Conservation (phyloP, 2,329 filamentous ascomycete genomes). For the Gliomastix tumulicola region DNA sequence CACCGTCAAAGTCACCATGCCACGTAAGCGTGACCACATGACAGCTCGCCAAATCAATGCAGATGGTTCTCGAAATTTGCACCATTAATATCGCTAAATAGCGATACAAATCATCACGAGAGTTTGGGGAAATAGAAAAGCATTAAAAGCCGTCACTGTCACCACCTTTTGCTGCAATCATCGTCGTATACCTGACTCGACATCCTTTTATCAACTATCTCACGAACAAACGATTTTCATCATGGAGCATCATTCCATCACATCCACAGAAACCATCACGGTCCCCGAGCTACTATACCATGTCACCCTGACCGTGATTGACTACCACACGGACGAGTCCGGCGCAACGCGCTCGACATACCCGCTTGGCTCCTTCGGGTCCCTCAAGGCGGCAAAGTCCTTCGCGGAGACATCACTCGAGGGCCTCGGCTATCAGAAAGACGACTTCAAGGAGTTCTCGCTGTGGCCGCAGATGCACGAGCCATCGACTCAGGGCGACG, state of each 20-base stretch:
- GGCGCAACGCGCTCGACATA: constrained; percentile 19
- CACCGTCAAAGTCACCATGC: not conserved
- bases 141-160: too few relatives aligned
- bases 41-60: not conserved
- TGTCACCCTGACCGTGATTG: constrained; percentile 24
- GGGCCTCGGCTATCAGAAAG: constrained; percentile 23
- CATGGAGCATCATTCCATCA: too few relatives aligned
- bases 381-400: constrained; percentile 24
- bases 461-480: constrained; percentile 8
- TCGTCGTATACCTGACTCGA: not conserved
- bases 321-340: constrained; percentile 14
- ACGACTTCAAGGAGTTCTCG: constrained; percentile 27
- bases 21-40: not conserved
- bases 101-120: too few relatives aligned
- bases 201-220: not conserved
- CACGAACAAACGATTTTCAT: not conserved
- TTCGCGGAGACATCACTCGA: constrained; percentile 22
- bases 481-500: constrained; percentile 29
- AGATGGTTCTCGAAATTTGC: too few relatives aligned
- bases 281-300: constrained; percentile 25
- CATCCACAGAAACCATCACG: too few relatives aligned
- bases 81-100: too few relatives aligned
- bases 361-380: constrained; percentile 29
- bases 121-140: too few relatives aligned
- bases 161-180: too few relatives aligned